Evolutionary conservation across 108 stramenopile genomes (phyloP), one percentile per base, ranked within the genome.

Genomic region (Discostella pseudostelligera): DNA sequence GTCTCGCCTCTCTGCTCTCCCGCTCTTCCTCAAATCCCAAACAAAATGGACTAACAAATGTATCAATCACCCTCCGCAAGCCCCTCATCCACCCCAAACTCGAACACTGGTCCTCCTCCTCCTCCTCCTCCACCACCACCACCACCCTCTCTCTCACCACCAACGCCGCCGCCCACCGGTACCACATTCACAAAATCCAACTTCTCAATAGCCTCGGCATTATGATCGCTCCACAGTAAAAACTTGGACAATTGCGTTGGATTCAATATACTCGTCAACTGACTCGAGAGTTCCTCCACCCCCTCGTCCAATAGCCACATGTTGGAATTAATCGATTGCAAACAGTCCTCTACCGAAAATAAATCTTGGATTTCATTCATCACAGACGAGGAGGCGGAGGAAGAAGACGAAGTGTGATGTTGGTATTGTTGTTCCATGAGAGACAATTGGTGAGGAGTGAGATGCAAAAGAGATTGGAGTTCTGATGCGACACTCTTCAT

Each of bases 241-340:
- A 94, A 88, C 64, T 94, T 94, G 40, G 84, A 86, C 13, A 89
- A 49, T 73, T 94, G 93, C 43, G 87, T 85, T 43, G 87, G 83
- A 82, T 94, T 88, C 62, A 94, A 63, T 58, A 94, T 89, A 19
- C 68, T 56, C 22, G 82, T 89, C 62, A 93, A 87, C 57, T 88
- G 89, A 57, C 82, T 69, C 1, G 87, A 78, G 25, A 88, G 78
- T 25, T 76, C 59, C 45, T 86, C 80, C 21, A 90, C 87, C 5
- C 92, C 89, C 56, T 85, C 81, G 62, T 90, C 90, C 62, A 88
- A 67, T 8, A 93, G 74, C 87, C 89, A 93, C 32, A 79, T 59
- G 47, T 93, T 88, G 25, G 80, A 72, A 35, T 81, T 55, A 58
- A 93, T 86, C 25, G 87, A 79, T n/a, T 78, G 48, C 25, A 93